A percentile compares a stretch with the other conserved stretches of the same genome.
Evolutionary conservation across 164 flowering plant species (phyloP).

Genomic region (Annona cherimola): DNA sequence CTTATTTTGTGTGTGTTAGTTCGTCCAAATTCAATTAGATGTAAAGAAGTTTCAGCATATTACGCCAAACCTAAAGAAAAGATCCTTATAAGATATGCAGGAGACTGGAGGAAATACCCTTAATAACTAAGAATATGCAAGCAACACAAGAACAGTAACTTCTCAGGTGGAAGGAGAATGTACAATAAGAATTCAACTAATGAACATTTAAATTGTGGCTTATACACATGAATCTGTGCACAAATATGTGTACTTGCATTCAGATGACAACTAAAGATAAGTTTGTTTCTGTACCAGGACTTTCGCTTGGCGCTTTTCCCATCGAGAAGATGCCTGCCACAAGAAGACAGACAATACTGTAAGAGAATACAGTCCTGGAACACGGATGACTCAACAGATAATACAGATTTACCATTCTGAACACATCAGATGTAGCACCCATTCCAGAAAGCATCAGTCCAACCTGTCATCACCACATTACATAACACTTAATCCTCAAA

Average conservation of each 20-base stretch:
- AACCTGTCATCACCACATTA: slow-evolving; percentile 19
- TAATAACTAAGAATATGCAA: not conserved
- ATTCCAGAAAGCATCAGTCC: slow-evolving; percentile 33
- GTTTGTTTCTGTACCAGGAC: slow-evolving; percentile 55
- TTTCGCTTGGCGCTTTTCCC: slow-evolving; percentile 90
- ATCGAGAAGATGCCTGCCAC: slow-evolving; percentile 75
- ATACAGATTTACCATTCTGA: slow-evolving; percentile 27
- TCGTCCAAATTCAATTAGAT: too few species aligned
- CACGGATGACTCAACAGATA: not conserved
- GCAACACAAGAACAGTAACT: not conserved
- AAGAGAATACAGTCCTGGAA: not conserved
- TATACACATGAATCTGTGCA: not conserved
- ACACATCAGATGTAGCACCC: slow-evolving; percentile 32
- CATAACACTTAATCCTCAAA: not conserved
- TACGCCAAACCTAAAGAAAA: too few species aligned
- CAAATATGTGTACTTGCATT: not conserved
- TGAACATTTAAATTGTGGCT: not conserved
- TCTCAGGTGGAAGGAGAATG: not conserved
- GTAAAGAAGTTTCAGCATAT: too few species aligned
- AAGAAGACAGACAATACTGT: not conserved
- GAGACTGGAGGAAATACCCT: not conserved
- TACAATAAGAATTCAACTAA: not conserved
- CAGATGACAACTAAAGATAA: not conserved
- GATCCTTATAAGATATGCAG: too few species aligned
- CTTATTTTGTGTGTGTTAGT: too few species aligned